Evolutionary conservation across 805 yeast genomes (phyloP), one percentile per base, ranked within the genome.

Genomic region (Candida orba): DNA sequence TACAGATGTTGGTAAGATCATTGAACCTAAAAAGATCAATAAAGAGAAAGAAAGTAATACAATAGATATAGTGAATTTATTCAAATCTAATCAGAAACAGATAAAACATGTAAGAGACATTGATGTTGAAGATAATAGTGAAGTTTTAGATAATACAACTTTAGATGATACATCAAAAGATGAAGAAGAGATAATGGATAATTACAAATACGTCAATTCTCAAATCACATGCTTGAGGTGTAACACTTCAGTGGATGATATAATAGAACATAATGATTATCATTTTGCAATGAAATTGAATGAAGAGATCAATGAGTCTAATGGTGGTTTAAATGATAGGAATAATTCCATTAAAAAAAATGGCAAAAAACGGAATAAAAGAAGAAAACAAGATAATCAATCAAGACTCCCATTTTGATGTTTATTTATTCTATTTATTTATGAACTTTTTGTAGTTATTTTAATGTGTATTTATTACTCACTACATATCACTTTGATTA

Each of bases 271-370:
- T 53, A 62, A 63, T 36, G 84, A 78, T 54, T 77, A 59, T 47
- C 84, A 78, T 50, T 54, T 67, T 36, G 84, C 84, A 0, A 43
- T 69, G 39, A 72, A 71, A 18, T 58, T 78, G 7, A 74, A 78
- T 1, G 66, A 68, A 42, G 24, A 50, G 49, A 33, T 39, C 39
- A 35, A 40, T 15, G 13, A 20, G 4, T 8, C 5, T 9, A 8
- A 13, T 37, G 29, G 41, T 41, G 22, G 20, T 32, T 6, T 9
- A 20, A 20, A 4, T n/a, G 20, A 13, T 13, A 8, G 17, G 8
- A n/a, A 9, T 4, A 25, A 10, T 8, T 12, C 14, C 10, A 15
- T 14, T 5, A 5, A n/a, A 15, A 14, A 10, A 8, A 34, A 15
- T 30, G 22, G 9, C 7, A 18, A 3, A 30, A 23, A 9, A 12